Evolutionary conservation across 2,329 filamentous ascomycete species (phyloP).

Genomic region (Fusarium aywerte): DNA sequence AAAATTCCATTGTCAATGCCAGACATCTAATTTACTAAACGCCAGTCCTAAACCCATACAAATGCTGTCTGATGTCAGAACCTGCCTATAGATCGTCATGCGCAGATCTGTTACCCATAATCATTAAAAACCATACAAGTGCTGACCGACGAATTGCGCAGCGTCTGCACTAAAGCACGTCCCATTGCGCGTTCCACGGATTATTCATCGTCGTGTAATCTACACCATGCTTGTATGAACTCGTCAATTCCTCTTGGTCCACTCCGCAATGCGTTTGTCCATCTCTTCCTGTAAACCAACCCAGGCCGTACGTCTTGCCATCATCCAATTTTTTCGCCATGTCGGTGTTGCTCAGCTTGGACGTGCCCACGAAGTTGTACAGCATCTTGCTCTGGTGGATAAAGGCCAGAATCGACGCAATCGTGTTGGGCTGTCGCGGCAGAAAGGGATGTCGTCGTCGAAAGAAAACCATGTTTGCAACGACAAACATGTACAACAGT

Average conservation of each 20-base stretch:
- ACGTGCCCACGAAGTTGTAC: constrained; percentile 77
- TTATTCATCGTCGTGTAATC: constrained; percentile 61
- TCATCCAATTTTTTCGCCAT: constrained; percentile 71
- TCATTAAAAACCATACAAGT: constrained; percentile 16
- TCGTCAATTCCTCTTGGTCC: constrained; percentile 77
- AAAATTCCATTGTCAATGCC: constrained; percentile 24
- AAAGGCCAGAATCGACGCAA: constrained; percentile 79
- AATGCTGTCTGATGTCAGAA: constrained; percentile 12
- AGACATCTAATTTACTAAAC: constrained; percentile 28
- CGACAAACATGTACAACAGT: constrained; percentile 70
- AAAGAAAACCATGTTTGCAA: constrained; percentile 69
- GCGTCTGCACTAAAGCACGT: constrained; percentile 44
- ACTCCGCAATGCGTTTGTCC: constrained; percentile 79
- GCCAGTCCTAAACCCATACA: constrained; percentile 7
- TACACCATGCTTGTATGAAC: constrained; percentile 72
- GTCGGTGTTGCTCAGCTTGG: constrained; percentile 67
- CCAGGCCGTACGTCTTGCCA: constrained; percentile 75
- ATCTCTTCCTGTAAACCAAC: constrained; percentile 81
- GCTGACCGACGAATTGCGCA: constrained; percentile 5
- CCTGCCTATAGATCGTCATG: constrained; percentile 18
- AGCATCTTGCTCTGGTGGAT: constrained; percentile 86
- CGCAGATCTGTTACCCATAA: constrained; percentile 18
- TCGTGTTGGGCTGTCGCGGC: constrained; percentile 81
- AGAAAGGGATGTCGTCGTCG: constrained; percentile 76
- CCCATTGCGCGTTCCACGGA: constrained; percentile 62